Conservation (phyloP, 441 rosid genomes). For the Adansonia rubrostipa region DNA sequence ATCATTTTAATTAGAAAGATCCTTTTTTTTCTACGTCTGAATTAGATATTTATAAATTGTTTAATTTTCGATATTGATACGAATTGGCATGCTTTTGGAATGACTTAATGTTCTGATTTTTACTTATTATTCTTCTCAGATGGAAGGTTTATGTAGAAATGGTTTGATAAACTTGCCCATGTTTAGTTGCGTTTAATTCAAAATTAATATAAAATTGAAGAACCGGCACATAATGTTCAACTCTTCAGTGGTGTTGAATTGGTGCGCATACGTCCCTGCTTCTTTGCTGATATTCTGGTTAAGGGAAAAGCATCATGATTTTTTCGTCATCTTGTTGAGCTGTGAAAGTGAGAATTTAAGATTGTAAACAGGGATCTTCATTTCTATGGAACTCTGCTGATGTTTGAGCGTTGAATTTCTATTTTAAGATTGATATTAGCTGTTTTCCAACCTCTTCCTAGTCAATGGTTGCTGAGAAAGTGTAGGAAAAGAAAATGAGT, state of each 20-base stretch:
- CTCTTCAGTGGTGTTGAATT: neutral
- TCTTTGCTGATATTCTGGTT: conserved; percentile 1
- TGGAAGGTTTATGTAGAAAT: neutral
- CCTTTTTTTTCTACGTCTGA: neutral
- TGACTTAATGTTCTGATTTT: neutral
- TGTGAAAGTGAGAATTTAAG: neutral
- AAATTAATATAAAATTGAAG: neutral
- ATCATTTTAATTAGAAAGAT: neutral
- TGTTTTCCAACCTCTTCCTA: neutral
- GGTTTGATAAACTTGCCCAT: neutral
- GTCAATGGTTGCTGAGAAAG: conserved; percentile 29
- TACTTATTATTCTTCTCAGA: neutral
- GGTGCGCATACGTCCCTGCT: neutral
- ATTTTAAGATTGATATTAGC: conserved; percentile 5
- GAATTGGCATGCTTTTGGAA: neutral
- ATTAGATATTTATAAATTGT: neutral
- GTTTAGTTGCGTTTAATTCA: neutral
- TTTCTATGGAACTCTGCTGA: neutral
- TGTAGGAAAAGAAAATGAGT: conserved; percentile 22
- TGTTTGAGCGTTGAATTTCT: neutral
- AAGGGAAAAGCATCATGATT: neutral
- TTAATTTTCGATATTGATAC: neutral
- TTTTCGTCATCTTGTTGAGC: neutral
- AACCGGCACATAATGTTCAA: neutral
- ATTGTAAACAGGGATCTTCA: neutral